These are phyloP conservation scores for Wickerhamomyces sp. DNA, from an alignment of 1,139 yeast genomes.

Conservation along the genomic window DNA sequence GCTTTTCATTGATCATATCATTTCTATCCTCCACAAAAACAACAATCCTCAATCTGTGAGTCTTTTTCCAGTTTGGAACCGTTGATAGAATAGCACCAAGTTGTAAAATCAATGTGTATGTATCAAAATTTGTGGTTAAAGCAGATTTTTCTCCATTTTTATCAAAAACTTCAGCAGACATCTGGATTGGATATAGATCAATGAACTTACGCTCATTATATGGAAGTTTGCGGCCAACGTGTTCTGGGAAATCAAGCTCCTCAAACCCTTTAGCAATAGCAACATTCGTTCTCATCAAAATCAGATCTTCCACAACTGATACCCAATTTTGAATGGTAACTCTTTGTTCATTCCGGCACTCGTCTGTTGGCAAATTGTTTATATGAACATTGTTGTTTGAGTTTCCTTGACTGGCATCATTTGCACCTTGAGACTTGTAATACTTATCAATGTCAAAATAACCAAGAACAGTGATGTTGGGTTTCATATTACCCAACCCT, in stretches of 20 bases:
- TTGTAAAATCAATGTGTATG: slow-evolving; percentile 87
- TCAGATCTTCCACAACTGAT: slow-evolving; percentile 81
- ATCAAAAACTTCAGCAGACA: slow-evolving; percentile 75
- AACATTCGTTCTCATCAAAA: slow-evolving; percentile 89
- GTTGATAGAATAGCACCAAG: slow-evolving; percentile 89
- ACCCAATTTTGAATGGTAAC: slow-evolving; percentile 84
- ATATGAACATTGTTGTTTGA: slow-evolving; percentile 6
- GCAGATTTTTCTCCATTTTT: slow-evolving; percentile 62
- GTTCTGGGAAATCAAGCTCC: slow-evolving; percentile 49
- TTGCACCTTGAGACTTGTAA: slow-evolving; percentile 12
- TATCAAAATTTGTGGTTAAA: slow-evolving; percentile 85
- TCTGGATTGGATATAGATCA: slow-evolving; percentile 92
- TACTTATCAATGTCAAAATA: slow-evolving; percentile 57
- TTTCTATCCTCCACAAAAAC: slow-evolving; percentile 77
- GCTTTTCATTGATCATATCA: slow-evolving; percentile 68
- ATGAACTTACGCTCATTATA: slow-evolving; percentile 46
- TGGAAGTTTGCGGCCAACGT: slow-evolving; percentile 16
- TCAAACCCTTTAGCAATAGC: slow-evolving; percentile 91
- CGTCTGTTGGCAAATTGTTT: slow-evolving; percentile 69
- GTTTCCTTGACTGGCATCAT: no score
- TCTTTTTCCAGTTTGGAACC: slow-evolving; percentile 86
- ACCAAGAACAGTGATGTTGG: slow-evolving; percentile 88
- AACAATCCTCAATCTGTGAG: slow-evolving; percentile 70
- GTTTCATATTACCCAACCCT: slow-evolving; percentile 96
- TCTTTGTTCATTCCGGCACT: slow-evolving; percentile 64